Conservation (phyloP, 23 red algal genomes). For the Gracilaria vermiculophylla region DNA sequence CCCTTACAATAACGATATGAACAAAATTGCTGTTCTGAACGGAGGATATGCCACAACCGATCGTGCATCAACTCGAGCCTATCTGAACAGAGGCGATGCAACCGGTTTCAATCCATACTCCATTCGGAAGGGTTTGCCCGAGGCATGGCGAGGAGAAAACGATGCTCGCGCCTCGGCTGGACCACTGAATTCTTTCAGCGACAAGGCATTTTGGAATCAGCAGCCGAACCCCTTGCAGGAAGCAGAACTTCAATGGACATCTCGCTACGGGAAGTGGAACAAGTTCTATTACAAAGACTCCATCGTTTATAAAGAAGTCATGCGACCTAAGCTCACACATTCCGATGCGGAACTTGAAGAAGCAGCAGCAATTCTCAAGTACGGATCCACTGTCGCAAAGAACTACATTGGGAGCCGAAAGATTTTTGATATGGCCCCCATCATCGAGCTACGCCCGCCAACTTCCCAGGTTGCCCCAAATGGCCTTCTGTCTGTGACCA, state of each 20-base stretch:
- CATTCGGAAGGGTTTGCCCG: constrained; percentile 56
- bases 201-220: constrained; percentile 38
- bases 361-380: constrained; percentile 66
- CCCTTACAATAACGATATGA: constrained; percentile 72
- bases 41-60: constrained; percentile 34
- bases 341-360: constrained; percentile 53
- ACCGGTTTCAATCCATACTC: constrained; percentile 31
- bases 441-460: constrained; percentile 40
- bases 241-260: constrained; percentile 34
- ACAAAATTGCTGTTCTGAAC: constrained; percentile 54
- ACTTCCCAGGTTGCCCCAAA: constrained; percentile 29
- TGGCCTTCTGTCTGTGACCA: neutral
- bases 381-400: constrained; percentile 67
- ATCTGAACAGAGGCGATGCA: constrained; percentile 22
- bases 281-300: constrained; percentile 72
- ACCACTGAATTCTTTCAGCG: constrained; percentile 8
- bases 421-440: constrained; percentile 39
- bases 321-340: constrained; percentile 28
- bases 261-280: constrained; percentile 21
- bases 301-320: constrained; percentile 57
- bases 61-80: constrained; percentile 12
- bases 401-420: constrained; percentile 44
- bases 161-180: constrained; percentile 50
- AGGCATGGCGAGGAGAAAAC: constrained; percentile 71
- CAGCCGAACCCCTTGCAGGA: neutral